Evolutionary conservation across 2,329 filamentous ascomycete genomes (phyloP).

Genomic region (Didymella lethalis): DNA sequence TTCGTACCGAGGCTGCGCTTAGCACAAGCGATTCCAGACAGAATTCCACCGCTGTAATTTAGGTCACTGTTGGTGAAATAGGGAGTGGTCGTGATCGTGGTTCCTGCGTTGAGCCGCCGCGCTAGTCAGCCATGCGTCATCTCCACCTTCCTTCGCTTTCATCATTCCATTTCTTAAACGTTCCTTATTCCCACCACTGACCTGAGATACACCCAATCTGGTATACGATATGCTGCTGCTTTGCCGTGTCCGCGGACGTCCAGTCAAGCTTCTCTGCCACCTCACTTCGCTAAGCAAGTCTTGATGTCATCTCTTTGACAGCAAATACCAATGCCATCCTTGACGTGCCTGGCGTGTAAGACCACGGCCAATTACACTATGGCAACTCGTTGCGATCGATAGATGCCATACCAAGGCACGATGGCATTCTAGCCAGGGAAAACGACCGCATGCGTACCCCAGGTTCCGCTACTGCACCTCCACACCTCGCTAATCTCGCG

Average conservation of each 20-base stretch:
- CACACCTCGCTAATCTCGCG: slow-evolving; percentile 7
- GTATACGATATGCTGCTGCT: not conserved
- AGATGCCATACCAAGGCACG: not conserved
- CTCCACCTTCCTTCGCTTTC: not conserved
- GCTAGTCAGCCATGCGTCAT: not conserved
- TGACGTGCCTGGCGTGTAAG: not conserved
- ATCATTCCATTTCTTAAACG: not conserved
- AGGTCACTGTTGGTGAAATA: no score
- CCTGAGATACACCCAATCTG: not conserved
- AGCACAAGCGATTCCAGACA: no score
- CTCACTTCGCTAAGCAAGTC: slow-evolving; percentile 14
- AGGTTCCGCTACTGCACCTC: slow-evolving; percentile 2
- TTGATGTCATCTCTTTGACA: slow-evolving; percentile 12
- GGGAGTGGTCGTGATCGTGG: no score
- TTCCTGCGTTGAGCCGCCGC: not conserved
- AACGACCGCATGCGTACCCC: slow-evolving; percentile 1
- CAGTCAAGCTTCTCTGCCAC: not conserved
- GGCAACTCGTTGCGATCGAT: not conserved
- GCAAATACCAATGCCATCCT: not conserved
- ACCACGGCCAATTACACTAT: not conserved
- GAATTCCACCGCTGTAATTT: no score
- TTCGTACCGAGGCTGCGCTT: no score
- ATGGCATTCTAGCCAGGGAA: not conserved
- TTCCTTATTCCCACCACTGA: not conserved
- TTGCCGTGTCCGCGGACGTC: not conserved